Base-by-base conservation (phyloP, 108 stramenopile species). In the Parietichytrium sp. region DNA sequence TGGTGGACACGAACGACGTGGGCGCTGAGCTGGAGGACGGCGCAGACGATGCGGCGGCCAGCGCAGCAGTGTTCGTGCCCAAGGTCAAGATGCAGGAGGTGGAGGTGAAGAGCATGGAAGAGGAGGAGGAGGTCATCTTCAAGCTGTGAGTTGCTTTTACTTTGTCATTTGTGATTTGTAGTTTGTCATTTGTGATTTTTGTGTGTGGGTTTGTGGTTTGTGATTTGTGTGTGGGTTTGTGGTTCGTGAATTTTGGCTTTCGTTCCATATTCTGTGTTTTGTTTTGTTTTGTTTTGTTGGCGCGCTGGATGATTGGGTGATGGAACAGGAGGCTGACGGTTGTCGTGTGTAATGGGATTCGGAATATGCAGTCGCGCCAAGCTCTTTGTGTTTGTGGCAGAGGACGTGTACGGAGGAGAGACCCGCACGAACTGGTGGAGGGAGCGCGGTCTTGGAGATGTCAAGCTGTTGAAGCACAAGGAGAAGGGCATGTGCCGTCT, bases 361-460 rank as follows among this genome's bases (percentile, higher is more conserved):
- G 7, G 3, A 4, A 4, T 81, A 51, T 48, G n/a, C 15, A 81
- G 86, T 80, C 95, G 98, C 27, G 89, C 95, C 53, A 98, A 98
- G 90, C 91, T 98, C 31, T 99, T 96, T 84, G 82, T 96, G 51
- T 98, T 90, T 84, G 42, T 72, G 0, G 96, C 96, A 10, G 98
- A 99, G 86, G 96, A 97, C 48, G 79, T 99, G 85, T 92, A 98
- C 49, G 95, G 98, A 89, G 93, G 94, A 82, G 98, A 97, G 12
- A 94, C 95, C 48, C 97, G 98, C 10, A 95, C 93, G 50, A 98
- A 99, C 83, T 83, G 94, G 30, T 99, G 98, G 98, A 88, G 88
- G 48, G 98, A 99, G 86, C 92, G 97, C 52, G 98, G 98, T 36
- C 92, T 97, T 84, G 98, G 98, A 23, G 94, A 97, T 45, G 92